phyloP scores from a whole-genome alignment of 768 basidiomycete genomes.

The Chalciporus pseudorubinellus region DNA sequence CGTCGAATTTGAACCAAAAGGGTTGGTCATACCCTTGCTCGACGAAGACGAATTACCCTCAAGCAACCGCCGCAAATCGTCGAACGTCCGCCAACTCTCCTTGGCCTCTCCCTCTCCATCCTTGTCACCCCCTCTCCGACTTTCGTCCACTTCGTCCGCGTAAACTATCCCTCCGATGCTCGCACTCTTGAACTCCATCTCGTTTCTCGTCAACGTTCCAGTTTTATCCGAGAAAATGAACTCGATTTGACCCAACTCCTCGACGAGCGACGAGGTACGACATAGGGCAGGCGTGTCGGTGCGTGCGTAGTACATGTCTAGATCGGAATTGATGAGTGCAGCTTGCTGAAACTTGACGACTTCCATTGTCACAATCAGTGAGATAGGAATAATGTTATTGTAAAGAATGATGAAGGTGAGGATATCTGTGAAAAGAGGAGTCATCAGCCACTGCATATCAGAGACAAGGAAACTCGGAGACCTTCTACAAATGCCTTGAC shows the following conservation, averaged over 20 bases:
- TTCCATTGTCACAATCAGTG: conserved; percentile 99
- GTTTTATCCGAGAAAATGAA: conserved; percentile 96
- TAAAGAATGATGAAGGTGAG: conserved; percentile 98
- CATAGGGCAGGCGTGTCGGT: conserved; percentile 97
- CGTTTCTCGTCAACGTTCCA: conserved; percentile 93
- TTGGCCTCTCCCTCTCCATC: conserved; percentile 33
- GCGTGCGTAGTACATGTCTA: conserved; percentile 96
- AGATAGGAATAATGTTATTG: conserved; percentile 99
- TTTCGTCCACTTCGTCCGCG: conserved; percentile 88
- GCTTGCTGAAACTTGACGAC: conserved; percentile 99
- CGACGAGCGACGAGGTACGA: conserved; percentile 96
- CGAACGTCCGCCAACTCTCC: conserved; percentile 77
- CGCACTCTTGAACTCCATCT: conserved; percentile 96
- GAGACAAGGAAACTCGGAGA: conserved; percentile 25
- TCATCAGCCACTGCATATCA: conserved; percentile 6
- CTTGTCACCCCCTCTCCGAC: conserved; percentile 62
- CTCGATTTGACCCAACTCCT: conserved; percentile 97
- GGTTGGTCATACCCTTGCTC: conserved; percentile 40
- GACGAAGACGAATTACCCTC: conserved; percentile 34
- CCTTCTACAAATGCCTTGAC: conserved; percentile 84
- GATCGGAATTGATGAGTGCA: conserved; percentile 92
- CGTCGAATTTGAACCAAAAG: conserved; percentile 47
- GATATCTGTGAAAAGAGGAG: conserved; percentile 58
- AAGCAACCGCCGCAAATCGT: conserved; percentile 60
- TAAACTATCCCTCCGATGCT: conserved; percentile 87